Percentiles rank a stretch among this genome's conserved stretches.
Conservation (phyloP, 306 rosid genomes). For the Gleditsia sinensis region DNA sequence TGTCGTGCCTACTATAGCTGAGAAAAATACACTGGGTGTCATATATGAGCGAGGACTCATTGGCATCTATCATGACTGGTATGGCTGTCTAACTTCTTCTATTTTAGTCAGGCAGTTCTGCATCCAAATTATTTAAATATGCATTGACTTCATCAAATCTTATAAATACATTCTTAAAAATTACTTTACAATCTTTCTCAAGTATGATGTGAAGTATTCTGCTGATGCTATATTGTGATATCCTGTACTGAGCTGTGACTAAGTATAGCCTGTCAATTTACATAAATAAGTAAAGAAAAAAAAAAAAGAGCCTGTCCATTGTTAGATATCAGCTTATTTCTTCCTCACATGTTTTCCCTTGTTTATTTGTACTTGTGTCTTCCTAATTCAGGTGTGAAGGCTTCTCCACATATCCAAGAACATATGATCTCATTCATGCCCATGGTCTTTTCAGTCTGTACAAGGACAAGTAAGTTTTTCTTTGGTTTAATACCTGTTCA, state of each 20-base stretch:
- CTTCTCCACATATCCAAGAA: slow-evolving; percentile 95
- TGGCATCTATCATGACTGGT: slow-evolving; percentile 98
- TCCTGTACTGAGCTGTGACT: slow-evolving; percentile 20
- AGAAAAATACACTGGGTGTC: slow-evolving; percentile 72
- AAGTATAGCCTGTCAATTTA: background rate
- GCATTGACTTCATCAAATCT: background rate
- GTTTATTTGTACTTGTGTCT: slow-evolving; percentile 17
- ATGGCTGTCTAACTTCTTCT: slow-evolving; percentile 32
- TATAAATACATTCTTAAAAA: background rate
- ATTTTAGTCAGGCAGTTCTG: background rate
- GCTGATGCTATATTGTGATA: background rate
- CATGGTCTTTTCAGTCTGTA: slow-evolving; percentile 80
- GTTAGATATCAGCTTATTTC: background rate
- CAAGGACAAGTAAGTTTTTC: slow-evolving; percentile 69
- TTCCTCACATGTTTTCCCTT: background rate
- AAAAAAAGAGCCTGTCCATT: background rate
- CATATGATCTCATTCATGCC: slow-evolving; percentile 95
- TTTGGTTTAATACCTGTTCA: slow-evolving; percentile 8
- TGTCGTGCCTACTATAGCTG: slow-evolving; percentile 86
- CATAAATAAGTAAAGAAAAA: background rate
- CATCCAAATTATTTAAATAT: slow-evolving; percentile 2
- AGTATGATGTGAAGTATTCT: background rate
- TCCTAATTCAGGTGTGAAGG: slow-evolving; percentile 77
- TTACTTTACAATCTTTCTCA: background rate
- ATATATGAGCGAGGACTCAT: slow-evolving; percentile 81